phyloP scores from a whole-genome alignment of 2,329 filamentous ascomycete genomes.

The Lasiodiplodia sp. region DNA sequence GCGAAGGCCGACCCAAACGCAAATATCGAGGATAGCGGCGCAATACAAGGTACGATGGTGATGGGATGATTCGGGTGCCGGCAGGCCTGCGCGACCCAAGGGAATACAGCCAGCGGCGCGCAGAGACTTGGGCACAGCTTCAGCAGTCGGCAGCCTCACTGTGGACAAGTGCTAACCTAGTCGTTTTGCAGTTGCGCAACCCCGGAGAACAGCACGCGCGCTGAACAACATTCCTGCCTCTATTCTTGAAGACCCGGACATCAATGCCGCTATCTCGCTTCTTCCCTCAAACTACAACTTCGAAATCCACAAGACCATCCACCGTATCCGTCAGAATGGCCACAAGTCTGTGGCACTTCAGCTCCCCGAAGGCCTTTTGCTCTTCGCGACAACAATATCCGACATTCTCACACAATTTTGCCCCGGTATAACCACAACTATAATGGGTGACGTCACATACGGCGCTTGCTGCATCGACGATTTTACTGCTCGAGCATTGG shows the following conservation, averaged over 20 bases:
- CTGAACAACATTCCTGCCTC: constrained; percentile 89
- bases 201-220: constrained; percentile 77
- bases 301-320: constrained; percentile 97
- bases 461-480: constrained; percentile 99
- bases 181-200: constrained; percentile 67
- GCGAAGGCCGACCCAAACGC: constrained; percentile 44
- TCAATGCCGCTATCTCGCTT: constrained; percentile 85
- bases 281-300: constrained; percentile 98
- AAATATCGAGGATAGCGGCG: constrained; percentile 67
- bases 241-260: constrained; percentile 82
- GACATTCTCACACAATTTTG: constrained; percentile 97
- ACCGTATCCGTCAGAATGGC: constrained; percentile 81
- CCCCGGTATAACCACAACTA: constrained; percentile 86
- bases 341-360: constrained; percentile 91
- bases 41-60: constrained; percentile 67
- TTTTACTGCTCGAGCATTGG: constrained; percentile 91
- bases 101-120: no score
- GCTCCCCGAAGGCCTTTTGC: constrained; percentile 91
- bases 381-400: constrained; percentile 97
- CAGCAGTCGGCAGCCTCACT: not conserved
- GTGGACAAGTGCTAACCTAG: constrained; percentile 29
- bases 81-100: not conserved
- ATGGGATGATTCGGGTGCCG: not conserved
- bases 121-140: not conserved
- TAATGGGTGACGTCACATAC: constrained; percentile 99